Evolutionary conservation across 805 yeast species (phyloP).

Genomic region (Jamesozyma lodderae): DNA sequence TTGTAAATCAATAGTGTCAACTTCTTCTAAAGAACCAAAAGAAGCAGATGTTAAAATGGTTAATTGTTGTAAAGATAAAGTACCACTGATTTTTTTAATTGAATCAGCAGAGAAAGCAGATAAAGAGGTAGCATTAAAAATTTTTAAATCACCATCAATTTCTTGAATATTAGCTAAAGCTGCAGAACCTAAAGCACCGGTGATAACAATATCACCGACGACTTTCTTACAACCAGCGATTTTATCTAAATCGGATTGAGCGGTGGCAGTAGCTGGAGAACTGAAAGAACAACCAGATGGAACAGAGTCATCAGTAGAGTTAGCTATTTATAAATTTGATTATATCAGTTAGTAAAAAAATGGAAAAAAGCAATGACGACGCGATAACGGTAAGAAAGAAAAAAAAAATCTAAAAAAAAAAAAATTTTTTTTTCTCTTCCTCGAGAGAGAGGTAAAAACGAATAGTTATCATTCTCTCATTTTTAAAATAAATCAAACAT

Average conservation of each 20-base stretch:
- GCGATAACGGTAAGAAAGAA: neutral
- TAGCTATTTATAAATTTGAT: slow-evolving; percentile 5
- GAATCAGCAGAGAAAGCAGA: slow-evolving; percentile 66
- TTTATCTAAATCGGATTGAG: slow-evolving; percentile 67
- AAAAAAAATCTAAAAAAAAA: slow-evolving; percentile 1
- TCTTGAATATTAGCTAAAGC: slow-evolving; percentile 67
- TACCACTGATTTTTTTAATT: slow-evolving; percentile 65
- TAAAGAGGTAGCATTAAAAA: slow-evolving; percentile 58
- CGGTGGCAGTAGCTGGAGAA: slow-evolving; percentile 59
- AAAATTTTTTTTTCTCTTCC: neutral
- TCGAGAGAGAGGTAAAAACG: neutral
- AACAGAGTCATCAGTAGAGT: slow-evolving; percentile 17
- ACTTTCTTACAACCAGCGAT: slow-evolving; percentile 69
- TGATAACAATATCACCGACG: slow-evolving; percentile 66
- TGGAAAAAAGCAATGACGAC: neutral
- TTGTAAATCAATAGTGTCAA: slow-evolving; percentile 69
- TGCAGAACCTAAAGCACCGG: slow-evolving; percentile 55
- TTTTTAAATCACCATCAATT: slow-evolving; percentile 65
- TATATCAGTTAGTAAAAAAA: slow-evolving; percentile 1
- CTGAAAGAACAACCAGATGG: slow-evolving; percentile 60
- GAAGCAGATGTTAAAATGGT: slow-evolving; percentile 59
- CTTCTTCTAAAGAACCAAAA: slow-evolving; percentile 71
- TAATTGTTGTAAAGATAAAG: slow-evolving; percentile 51
- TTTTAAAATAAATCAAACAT: neutral
- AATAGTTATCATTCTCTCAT: neutral